These are phyloP conservation scores for Solanum chaucha DNA, from an alignment of 257 asterid genomes.

Conservation along the genomic window DNA sequence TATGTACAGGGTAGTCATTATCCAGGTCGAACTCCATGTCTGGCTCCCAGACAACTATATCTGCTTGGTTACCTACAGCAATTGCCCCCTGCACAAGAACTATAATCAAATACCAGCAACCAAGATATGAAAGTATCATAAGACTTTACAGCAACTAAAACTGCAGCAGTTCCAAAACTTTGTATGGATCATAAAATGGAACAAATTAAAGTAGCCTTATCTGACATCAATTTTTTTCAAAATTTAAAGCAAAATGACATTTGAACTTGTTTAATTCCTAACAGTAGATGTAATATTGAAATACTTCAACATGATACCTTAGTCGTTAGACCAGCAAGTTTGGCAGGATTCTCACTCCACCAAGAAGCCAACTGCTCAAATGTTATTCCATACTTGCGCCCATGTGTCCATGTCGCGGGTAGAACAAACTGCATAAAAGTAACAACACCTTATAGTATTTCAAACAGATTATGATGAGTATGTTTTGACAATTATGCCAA, in stretches of 20 bases:
- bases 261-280: not conserved
- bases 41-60: conserved; percentile 87
- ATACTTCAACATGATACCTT: conserved; percentile 34
- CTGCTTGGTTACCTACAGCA: conserved; percentile 63
- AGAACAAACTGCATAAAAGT: conserved; percentile 68
- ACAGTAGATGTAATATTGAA: not conserved
- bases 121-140: not conserved
- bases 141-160: not conserved
- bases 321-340: conserved; percentile 63
- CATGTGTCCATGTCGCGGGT: conserved; percentile 85
- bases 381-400: conserved; percentile 52
- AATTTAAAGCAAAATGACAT: not conserved
- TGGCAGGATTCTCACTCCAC: conserved; percentile 99
- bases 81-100: conserved; percentile 54
- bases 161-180: not conserved
- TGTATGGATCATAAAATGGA: not conserved
- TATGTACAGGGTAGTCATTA: conserved; percentile 41
- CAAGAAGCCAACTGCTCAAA: conserved; percentile 62
- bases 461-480: not conserved
- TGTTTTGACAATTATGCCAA: not conserved
- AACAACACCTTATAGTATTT: not conserved
- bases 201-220: not conserved
- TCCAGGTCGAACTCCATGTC: conserved; percentile 63
- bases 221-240: not conserved
- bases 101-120: not conserved